Evolutionary conservation across 148 eudicot species (phyloP), one percentile per base, ranked within the genome.

Genomic region (Limonium bicolor): DNA sequence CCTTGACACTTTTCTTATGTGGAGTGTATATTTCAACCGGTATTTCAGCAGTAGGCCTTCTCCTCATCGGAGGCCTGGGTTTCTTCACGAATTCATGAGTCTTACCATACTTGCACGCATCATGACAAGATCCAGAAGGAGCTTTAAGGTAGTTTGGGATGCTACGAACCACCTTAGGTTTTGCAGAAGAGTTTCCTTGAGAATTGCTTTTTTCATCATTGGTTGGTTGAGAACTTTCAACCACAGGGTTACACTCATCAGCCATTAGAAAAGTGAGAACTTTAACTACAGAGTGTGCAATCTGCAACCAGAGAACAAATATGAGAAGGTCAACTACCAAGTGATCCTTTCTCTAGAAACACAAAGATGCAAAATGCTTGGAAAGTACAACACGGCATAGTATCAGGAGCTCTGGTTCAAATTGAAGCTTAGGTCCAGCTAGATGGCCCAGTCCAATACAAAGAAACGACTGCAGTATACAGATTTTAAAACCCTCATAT

Each of bases 91-190:
- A 53, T 45, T 30, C 58, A 45, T 68, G 73, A 37, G 67, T 61
- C 30, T 24, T 64, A 10, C 85, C 93, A 35, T 65, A 66, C 63
- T 84, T 84, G 64, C 97, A 90, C 35, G 65, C 47, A 54, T 84
- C 97, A 52, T 80, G 93, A 47, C 97, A 84, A 30, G 97, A 90
- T 41, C 95, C 95, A 33, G 79, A 68, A 13, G 90, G 75, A 29
- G 94, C 74, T 71, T 81, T 70, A 36, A 88, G 94, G 63, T 80
- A 77, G 53, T 61, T 64, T 9, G 96, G 85, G 46, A 62, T 47
- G 5, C 24, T 35, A 38, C 28, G 53, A 42, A 33, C 47, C 18
- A 32, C 56, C 41, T 56, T 50, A 34, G 55, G 57, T 13, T 27
- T 20, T 25, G 60, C 53, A 54, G 32, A 46, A 26, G 60, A 48